These are phyloP conservation scores for Nitzschia putrida DNA, from an alignment of 108 stramenopile species.

Conservation along the genomic window DNA sequence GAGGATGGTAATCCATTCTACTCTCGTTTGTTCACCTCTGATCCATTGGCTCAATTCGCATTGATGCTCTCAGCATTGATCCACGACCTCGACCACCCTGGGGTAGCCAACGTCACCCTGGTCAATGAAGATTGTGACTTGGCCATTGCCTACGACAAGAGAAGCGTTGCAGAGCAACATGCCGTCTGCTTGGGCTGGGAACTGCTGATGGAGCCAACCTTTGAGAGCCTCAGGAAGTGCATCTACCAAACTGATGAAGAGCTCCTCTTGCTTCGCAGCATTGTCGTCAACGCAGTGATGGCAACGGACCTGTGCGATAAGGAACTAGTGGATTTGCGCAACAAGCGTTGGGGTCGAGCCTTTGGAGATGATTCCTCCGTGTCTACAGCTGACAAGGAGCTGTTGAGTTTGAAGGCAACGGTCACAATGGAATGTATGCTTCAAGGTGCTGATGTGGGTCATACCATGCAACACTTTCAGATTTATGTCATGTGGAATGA, in stretches of 20 bases:
- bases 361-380: constrained; percentile 18
- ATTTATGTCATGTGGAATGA: constrained; percentile 54
- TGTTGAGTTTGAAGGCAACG: constrained; percentile 26
- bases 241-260: constrained; percentile 26
- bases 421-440: constrained; percentile 45
- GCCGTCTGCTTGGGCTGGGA: constrained; percentile 34
- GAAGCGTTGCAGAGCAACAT: constrained; percentile 37
- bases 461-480: constrained; percentile 51
- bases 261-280: constrained; percentile 21
- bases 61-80: constrained; percentile 38
- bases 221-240: constrained; percentile 11
- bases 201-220: constrained; percentile 33
- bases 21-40: constrained; percentile 25
- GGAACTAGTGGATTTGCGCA: constrained; percentile 14
- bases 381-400: not conserved
- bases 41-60: constrained; percentile 41
- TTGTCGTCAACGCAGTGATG: constrained; percentile 30
- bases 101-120: constrained; percentile 30
- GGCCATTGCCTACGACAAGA: constrained; percentile 19
- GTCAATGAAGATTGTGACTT: constrained; percentile 26
- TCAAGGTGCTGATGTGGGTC: constrained; percentile 46
- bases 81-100: constrained; percentile 31
- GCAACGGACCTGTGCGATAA: constrained; percentile 33
- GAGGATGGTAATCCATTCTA: constrained; percentile 2
- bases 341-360: constrained; percentile 36